Conservation (phyloP, 2,329 filamentous ascomycete genomes). For the Fusarium buxicola region DNA sequence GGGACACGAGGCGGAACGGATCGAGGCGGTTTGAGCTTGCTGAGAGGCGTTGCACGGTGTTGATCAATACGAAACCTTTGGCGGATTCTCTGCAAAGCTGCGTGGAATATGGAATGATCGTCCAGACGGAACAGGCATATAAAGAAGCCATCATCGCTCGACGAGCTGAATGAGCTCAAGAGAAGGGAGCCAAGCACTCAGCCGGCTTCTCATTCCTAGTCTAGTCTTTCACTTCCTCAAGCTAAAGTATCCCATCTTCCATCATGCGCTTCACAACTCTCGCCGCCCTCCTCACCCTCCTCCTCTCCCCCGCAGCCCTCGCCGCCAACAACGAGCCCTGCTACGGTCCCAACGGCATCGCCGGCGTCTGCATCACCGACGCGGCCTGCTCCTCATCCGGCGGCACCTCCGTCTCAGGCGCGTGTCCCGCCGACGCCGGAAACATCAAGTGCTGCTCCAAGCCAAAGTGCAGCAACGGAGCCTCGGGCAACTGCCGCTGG, state of each 20-base stretch:
- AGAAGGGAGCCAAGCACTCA: not conserved
- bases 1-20: not conserved
- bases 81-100: not conserved
- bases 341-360: slow-evolving; percentile 40
- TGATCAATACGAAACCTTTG: slow-evolving; percentile 29
- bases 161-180: not conserved
- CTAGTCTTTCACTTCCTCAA: not conserved
- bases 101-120: slow-evolving; percentile 1
- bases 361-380: slow-evolving; percentile 55
- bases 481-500: slow-evolving; percentile 54
- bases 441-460: slow-evolving; percentile 59
- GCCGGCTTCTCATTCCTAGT: no score
- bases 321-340: slow-evolving; percentile 50
- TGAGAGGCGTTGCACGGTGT: slow-evolving; percentile 2
- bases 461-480: slow-evolving; percentile 48
- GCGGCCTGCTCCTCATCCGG: slow-evolving; percentile 51
- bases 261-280: slow-evolving; percentile 37
- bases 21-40: not conserved
- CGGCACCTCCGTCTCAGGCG: slow-evolving; percentile 52
- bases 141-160: not conserved
- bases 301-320: slow-evolving; percentile 30
- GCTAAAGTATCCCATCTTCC: not conserved
- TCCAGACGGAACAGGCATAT: slow-evolving; percentile 1
- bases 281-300: slow-evolving; percentile 23
- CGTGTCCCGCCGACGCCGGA: slow-evolving; percentile 53